Conservation (phyloP, 2,329 filamentous ascomycete species). For the Aureobasidium sp. region DNA sequence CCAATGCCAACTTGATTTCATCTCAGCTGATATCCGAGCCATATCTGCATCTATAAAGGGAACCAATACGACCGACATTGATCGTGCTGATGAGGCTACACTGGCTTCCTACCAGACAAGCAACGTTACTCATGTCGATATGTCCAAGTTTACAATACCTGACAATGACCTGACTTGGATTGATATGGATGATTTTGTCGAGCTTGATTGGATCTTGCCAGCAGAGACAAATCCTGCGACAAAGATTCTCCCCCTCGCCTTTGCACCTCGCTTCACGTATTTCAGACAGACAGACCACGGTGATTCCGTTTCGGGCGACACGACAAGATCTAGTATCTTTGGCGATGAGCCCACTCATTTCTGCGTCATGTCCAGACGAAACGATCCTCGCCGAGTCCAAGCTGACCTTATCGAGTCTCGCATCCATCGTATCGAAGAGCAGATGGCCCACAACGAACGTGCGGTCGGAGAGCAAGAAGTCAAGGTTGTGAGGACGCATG, state of each 20-base stretch:
- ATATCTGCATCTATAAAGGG: slow-evolving; percentile 84
- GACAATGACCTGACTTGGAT: slow-evolving; percentile 96
- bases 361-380: slow-evolving; percentile 73
- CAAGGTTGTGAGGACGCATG: slow-evolving; percentile 36
- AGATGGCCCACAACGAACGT: slow-evolving; percentile 66
- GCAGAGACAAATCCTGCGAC: slow-evolving; percentile 86
- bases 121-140: slow-evolving; percentile 35
- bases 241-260: slow-evolving; percentile 86
- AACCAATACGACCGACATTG: slow-evolving; percentile 67
- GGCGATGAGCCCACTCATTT: slow-evolving; percentile 89
- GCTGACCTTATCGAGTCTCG: slow-evolving; percentile 75
- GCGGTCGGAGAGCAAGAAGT: slow-evolving; percentile 69
- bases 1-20: slow-evolving; percentile 83
- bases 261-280: slow-evolving; percentile 91
- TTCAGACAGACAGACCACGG: slow-evolving; percentile 94
- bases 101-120: slow-evolving; percentile 45
- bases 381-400: slow-evolving; percentile 80
- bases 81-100: slow-evolving; percentile 55
- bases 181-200: slow-evolving; percentile 99
- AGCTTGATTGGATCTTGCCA: slow-evolving; percentile 91
- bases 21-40: slow-evolving; percentile 84
- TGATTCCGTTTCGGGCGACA: slow-evolving; percentile 68
- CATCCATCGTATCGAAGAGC: slow-evolving; percentile 66
- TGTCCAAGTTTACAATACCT: slow-evolving; percentile 88
- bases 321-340: slow-evolving; percentile 77